A percentile compares a stretch with the other conserved stretches of the same genome.
Conservation (phyloP, 768 basidiomycete genomes). For the Pleurotus citrinopileatus region DNA sequence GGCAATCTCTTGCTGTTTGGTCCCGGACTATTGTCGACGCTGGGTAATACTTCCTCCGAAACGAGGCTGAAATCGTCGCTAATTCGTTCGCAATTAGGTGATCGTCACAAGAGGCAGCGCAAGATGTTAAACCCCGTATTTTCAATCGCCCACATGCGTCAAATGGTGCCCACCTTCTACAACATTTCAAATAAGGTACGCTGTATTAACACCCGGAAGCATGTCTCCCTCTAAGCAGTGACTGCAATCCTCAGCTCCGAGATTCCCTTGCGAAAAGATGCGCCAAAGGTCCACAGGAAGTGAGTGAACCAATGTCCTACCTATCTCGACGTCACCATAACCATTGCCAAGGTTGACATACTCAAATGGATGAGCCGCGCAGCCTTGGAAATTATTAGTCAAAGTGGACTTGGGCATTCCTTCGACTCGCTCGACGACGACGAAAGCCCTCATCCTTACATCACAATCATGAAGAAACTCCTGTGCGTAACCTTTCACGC, state of each 20-base stretch:
- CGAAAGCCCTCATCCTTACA: constrained; percentile 16
- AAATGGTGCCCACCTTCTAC: constrained; percentile 25
- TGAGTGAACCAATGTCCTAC: background rate
- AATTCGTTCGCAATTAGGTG: constrained; percentile 2
- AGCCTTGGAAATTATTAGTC: constrained; percentile 32
- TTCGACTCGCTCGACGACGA: constrained; percentile 24
- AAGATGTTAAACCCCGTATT: constrained; percentile 32
- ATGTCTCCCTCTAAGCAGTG: too few relatives aligned
- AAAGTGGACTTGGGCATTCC: constrained; percentile 31
- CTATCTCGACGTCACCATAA: background rate
- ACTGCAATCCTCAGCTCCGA: constrained; percentile 16
- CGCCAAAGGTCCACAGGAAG: constrained; percentile 13
- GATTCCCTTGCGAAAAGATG: constrained; percentile 8
- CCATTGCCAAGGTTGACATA: constrained; percentile 13
- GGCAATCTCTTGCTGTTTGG: background rate
- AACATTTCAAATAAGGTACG: background rate
- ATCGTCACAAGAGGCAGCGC: constrained; percentile 18
- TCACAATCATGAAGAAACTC: constrained; percentile 12
- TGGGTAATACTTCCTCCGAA: too few relatives aligned
- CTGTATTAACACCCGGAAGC: too few relatives aligned
- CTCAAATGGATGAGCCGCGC: constrained; percentile 27
- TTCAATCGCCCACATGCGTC: constrained; percentile 25
- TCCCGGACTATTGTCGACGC: background rate
- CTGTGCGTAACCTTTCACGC: background rate
- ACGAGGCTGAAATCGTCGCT: too few relatives aligned